Evolutionary conservation across 73 alveolate genomes (phyloP).

Genomic region (Paramecium caudatum): DNA sequence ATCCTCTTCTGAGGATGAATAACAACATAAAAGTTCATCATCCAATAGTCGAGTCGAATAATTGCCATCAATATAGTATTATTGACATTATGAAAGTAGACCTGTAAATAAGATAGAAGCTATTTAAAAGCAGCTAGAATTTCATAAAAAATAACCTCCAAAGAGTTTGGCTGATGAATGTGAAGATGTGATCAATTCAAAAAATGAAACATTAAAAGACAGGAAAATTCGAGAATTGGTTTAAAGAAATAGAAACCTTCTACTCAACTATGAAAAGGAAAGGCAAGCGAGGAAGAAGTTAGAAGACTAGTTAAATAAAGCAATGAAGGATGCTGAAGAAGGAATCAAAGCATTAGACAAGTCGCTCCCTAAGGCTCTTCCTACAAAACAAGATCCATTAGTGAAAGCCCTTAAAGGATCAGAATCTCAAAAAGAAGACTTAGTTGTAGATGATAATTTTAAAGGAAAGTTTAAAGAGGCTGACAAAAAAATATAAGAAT

Average conservation of each 20-base stretch:
- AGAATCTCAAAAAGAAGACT: conserved; percentile 34
- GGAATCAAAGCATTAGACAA: conserved; percentile 36
- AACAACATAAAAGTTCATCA: not conserved
- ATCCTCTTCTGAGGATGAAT: conserved; percentile 56
- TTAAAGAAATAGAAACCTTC: conserved; percentile 56
- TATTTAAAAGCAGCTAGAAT: conserved; percentile 51
- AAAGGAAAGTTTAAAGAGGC: conserved; percentile 71
- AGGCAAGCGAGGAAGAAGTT: conserved; percentile 46
- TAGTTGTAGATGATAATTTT: conserved; percentile 62
- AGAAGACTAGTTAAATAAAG: conserved; percentile 69
- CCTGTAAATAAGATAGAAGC: conserved; percentile 58
- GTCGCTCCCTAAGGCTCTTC: not conserved
- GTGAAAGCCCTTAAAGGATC: conserved; percentile 58
- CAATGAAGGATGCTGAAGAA: conserved; percentile 69
- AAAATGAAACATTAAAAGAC: conserved; percentile 73
- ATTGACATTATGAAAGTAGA: conserved; percentile 21
- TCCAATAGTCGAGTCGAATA: conserved; percentile 25
- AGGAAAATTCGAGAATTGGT: conserved; percentile 66
- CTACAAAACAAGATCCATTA: conserved; percentile 46
- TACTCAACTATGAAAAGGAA: conserved; percentile 64
- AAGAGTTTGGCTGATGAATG: conserved; percentile 48
- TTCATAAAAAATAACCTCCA: conserved; percentile 45
- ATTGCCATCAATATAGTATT: conserved; percentile 36
- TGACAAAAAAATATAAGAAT: conserved; percentile 71
- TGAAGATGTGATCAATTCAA: conserved; percentile 74